A percentile compares a stretch with the other conserved stretches of the same genome.
These are phyloP conservation scores for Crithidia acanthocephali DNA, from an alignment of 208 protist species.

Conservation along the genomic window DNA sequence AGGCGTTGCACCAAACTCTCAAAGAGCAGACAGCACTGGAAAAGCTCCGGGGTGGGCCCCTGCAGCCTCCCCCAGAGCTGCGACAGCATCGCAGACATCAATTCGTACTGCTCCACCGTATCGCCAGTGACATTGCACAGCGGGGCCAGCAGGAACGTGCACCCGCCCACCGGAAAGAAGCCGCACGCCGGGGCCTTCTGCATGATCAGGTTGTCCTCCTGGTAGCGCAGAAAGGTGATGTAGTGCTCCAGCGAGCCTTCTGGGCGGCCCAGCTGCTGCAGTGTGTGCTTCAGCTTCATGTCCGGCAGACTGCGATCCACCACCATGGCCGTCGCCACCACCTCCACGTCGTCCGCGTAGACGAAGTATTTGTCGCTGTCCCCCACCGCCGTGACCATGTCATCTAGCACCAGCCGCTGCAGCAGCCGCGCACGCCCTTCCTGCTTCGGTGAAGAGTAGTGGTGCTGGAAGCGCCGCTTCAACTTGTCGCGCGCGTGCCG, in stretches of 20 bases:
- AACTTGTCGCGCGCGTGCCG: constrained; percentile 66
- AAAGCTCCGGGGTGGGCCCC: constrained; percentile 84
- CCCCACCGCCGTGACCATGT: constrained; percentile 59
- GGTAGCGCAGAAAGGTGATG: constrained; percentile 50
- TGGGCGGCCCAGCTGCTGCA: constrained; percentile 67
- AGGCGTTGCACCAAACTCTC: constrained; percentile 65
- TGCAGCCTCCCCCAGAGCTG: constrained; percentile 86
- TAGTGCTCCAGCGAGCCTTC: constrained; percentile 57
- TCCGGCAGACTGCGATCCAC: constrained; percentile 71
- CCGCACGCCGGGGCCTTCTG: constrained; percentile 57
- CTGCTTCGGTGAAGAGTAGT: constrained; percentile 54
- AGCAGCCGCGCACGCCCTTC: constrained; percentile 53
- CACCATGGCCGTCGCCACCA: constrained; percentile 62
- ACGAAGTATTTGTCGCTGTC: constrained; percentile 91
- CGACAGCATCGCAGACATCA: constrained; percentile 64
- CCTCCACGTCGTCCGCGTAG: constrained; percentile 72
- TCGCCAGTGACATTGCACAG: constrained; percentile 86
- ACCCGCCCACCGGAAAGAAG: constrained; percentile 60
- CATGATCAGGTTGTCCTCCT: constrained; percentile 30
- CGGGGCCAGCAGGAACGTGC: constrained; percentile 68
- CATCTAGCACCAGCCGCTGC: constrained; percentile 57
- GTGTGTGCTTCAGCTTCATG: constrained; percentile 43
- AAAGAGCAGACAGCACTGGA: constrained; percentile 84
- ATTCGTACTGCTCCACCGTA: constrained; percentile 84
- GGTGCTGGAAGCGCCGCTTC: constrained; percentile 57